A percentile compares a stretch with the other conserved stretches of the same genome.
These are phyloP conservation scores for Erigeron canadensis DNA, from an alignment of 129 eudicot genomes.

Conservation along the genomic window DNA sequence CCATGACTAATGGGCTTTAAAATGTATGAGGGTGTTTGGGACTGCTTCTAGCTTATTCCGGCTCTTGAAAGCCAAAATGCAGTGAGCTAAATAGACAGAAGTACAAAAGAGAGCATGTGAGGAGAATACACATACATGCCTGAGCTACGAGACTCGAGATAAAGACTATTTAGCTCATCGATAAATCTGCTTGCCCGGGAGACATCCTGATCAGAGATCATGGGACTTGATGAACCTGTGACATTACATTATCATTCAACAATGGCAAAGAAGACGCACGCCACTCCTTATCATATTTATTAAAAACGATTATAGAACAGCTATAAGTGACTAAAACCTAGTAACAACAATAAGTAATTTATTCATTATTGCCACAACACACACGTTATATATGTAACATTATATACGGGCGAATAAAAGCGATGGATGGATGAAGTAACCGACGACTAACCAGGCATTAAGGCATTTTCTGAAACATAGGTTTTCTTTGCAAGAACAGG, in stretches of 20 bases:
- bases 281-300: too few species aligned
- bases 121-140: slow-evolving; percentile 57
- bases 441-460: slow-evolving; percentile 91
- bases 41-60: too few species aligned
- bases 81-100: background rate
- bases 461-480: slow-evolving; percentile 91
- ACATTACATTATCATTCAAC: slow-evolving; percentile 11
- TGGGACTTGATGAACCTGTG: slow-evolving; percentile 80
- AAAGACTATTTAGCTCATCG: slow-evolving; percentile 50
- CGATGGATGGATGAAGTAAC: background rate
- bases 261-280: background rate
- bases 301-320: background rate
- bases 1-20: background rate
- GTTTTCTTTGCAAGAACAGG: slow-evolving; percentile 91
- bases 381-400: background rate
- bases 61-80: too few species aligned
- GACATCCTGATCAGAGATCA: slow-evolving; percentile 66
- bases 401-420: background rate
- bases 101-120: slow-evolving; percentile 6
- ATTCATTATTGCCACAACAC: background rate
- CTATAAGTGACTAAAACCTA: background rate
- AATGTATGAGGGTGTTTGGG: too few species aligned
- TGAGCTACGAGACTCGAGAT: slow-evolving; percentile 29
- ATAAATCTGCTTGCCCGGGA: slow-evolving; percentile 55
- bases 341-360: background rate